Evolutionary conservation across 768 basidiomycete genomes (phyloP).

Genomic region (Lactifluus pinguis): DNA sequence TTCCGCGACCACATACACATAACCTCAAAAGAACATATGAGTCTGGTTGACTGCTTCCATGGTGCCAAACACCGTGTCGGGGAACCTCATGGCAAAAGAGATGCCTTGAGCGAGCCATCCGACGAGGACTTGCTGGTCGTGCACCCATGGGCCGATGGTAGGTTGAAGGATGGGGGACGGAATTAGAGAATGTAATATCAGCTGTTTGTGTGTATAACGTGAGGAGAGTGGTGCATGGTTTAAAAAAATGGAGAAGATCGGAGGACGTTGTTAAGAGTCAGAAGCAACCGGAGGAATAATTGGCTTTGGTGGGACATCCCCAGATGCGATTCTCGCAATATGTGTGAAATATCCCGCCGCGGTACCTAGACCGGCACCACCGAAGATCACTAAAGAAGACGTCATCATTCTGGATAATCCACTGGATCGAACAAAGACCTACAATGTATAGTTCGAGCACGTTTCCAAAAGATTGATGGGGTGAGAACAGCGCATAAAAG

Average conservation of each 20-base stretch:
- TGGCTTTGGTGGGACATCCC: constrained; percentile 39
- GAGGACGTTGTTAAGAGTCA: constrained; percentile 6
- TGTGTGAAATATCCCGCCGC: constrained; percentile 52
- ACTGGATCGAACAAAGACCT: constrained; percentile 19
- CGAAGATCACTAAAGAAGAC: constrained; percentile 47
- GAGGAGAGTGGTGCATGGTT: background rate
- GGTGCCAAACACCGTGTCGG: constrained; percentile 29
- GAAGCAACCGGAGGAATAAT: constrained; percentile 26
- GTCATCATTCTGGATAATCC: background rate
- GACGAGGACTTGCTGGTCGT: constrained; percentile 26
- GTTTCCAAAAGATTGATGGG: constrained; percentile 68
- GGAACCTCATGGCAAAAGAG: constrained; percentile 8
- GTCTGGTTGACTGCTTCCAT: constrained; percentile 62
- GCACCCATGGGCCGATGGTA: constrained; percentile 29
- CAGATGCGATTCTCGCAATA: constrained; percentile 42
- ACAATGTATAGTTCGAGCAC: constrained; percentile 55
- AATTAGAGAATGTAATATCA: constrained; percentile 22
- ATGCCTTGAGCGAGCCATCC: constrained; percentile 2
- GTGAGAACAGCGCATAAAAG: constrained; percentile 53
- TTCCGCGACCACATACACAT: constrained; percentile 54
- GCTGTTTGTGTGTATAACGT: background rate
- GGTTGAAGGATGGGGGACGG: constrained; percentile 28
- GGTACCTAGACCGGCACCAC: constrained; percentile 62
- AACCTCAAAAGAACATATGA: constrained; percentile 67
- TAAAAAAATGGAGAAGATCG: background rate